A percentile compares a stretch with the other conserved stretches of the same genome.
These are phyloP conservation scores for Rhodotorula kratochvilovae DNA, from an alignment of 768 basidiomycete species.

Conservation along the genomic window DNA sequence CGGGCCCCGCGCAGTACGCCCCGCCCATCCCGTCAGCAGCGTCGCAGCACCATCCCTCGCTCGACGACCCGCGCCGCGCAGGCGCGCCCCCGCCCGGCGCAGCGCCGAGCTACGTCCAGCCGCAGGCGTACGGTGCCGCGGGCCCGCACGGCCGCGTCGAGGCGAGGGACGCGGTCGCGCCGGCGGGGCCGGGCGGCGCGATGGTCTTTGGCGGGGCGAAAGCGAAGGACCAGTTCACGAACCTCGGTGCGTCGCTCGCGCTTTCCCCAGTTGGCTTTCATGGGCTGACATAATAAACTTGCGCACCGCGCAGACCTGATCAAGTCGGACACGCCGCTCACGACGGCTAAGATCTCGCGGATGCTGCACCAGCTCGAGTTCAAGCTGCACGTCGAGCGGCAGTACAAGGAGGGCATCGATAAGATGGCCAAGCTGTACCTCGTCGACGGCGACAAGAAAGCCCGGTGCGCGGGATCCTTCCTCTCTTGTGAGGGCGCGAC, in stretches of 20 bases:
- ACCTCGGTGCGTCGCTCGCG: constrained; percentile 23
- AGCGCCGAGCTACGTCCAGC: constrained; percentile 28
- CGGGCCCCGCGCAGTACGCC: no score
- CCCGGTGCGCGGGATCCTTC: constrained; percentile 54
- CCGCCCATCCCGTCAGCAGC: no score
- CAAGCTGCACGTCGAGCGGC: constrained; percentile 95
- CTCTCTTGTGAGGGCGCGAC: no score
- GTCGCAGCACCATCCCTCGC: no score
- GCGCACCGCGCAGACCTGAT: constrained; percentile 63
- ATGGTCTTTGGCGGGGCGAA: background rate
- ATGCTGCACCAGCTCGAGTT: constrained; percentile 99
- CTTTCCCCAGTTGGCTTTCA: no score
- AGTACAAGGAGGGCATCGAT: constrained; percentile 96
- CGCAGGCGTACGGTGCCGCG: constrained; percentile 20
- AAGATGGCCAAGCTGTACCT: constrained; percentile 98
- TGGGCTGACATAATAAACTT: no score
- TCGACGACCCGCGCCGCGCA: background rate
- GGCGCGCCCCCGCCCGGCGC: constrained; percentile 26
- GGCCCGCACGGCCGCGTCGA: constrained; percentile 5
- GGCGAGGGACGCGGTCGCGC: constrained; percentile 13
- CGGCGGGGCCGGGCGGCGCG: background rate
- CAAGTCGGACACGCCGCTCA: constrained; percentile 94
- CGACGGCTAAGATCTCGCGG: constrained; percentile 88
- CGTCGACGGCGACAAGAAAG: constrained; percentile 92
- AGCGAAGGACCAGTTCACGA: constrained; percentile 28